Evolutionary conservation across 2,329 filamentous ascomycete genomes (phyloP), one percentile per base, ranked within the genome.

Genomic region (Dothideomycetes sp.): DNA sequence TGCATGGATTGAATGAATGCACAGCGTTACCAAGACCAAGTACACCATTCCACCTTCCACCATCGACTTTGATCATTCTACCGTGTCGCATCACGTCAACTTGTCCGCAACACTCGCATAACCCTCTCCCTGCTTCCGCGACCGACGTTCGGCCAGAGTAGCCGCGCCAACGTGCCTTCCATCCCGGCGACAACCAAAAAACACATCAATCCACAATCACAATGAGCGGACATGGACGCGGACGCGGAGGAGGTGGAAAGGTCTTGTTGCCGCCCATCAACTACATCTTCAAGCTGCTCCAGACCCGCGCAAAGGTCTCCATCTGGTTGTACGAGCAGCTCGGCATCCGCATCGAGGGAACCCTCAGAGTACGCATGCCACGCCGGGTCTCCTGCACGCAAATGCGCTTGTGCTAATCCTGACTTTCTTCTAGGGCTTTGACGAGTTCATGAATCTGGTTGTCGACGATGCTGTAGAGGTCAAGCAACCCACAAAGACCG

Each of bases 391-490:
- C 6, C 22, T 17, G 24, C 15, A 30, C 24, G 5, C 4, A 4
- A 4, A 3, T 11, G 64, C 17, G 17, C 29, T n/a, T 18, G 24
- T 19, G 31, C 33, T 16, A 36, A 41, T 45, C 16, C 44, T 41
- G 30, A 41, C n/a, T 5, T n/a, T 24, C 18, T 48, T 24, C 25
- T 47, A 94, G 87, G 88, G 91, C 11, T 98, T 98, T 52, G 91
- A 98, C 61, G 91, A 98, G 64, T 98, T 96, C 68, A 95, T 98
- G 88, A 98, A 98, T 68, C 71, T 98, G 35, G 91, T 96, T 27
- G 76, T 94, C 51, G 91, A 98, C 58, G 87, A 98, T 54, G 91
- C 91, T 20, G 78, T 95, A 43, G 89, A 96, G 65, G 87, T 98
- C 31, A 84, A 81, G 62, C 76, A 86, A 58, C 71, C 84, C 41